A percentile compares a stretch with the other conserved stretches of the same genome.
Conservation (phyloP, 1,284 basidiomycete genomes). For the Tausonia pullulans region DNA sequence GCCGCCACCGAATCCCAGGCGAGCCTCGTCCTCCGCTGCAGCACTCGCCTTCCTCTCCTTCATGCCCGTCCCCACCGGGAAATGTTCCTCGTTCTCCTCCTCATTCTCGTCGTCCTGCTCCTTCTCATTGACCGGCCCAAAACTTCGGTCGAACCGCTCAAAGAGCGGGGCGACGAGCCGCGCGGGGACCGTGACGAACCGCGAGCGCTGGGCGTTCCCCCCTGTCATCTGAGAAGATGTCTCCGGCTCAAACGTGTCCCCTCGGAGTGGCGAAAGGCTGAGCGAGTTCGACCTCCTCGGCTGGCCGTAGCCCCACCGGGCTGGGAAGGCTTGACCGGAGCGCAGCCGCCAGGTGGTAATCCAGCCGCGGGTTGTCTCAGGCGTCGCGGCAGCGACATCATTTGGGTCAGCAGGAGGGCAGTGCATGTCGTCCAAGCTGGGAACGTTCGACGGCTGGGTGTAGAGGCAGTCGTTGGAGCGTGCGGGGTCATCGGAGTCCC, state of each 20-base stretch:
- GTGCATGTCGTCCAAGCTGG: too few species aligned
- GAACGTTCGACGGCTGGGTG: too few species aligned
- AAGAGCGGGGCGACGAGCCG: conserved; percentile 7
- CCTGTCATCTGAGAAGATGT: neutral
- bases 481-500: too few species aligned
- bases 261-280: conserved; percentile 4
- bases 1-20: too few species aligned
- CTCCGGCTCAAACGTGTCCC: conserved; percentile 6
- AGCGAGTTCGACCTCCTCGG: neutral
- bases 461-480: too few species aligned
- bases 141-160: conserved; percentile 1
- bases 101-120: neutral
- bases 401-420: too few species aligned
- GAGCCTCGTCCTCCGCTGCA: neutral
- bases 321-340: neutral
- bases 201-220: neutral
- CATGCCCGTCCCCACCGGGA: neutral
- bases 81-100: neutral
- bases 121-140: neutral
- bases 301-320: neutral
- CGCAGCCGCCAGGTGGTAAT: neutral
- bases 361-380: neutral
- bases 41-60: neutral
- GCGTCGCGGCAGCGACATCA: too few species aligned
- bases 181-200: conserved; percentile 3